Percentiles rank a stretch among this genome's conserved stretches.
These are phyloP conservation scores for Sisymbrium altissimum DNA, from an alignment of 345 rosid species.

Conservation along the genomic window DNA sequence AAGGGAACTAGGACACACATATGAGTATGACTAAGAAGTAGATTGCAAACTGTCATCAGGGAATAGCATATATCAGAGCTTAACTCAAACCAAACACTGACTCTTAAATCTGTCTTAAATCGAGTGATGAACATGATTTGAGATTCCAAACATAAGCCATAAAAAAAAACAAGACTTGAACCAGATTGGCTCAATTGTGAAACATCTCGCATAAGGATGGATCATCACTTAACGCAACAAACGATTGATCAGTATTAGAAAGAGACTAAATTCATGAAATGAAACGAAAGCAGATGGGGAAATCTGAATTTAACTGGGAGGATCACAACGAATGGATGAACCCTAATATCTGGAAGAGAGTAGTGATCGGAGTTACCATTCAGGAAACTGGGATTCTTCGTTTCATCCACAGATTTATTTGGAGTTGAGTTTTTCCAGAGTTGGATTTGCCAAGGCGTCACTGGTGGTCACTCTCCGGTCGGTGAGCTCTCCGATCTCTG, in stretches of 20 bases:
- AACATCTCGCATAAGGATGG: too few relatives aligned
- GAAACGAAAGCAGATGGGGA: too few relatives aligned
- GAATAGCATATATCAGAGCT: not conserved
- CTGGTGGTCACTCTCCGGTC: slow-evolving; percentile 2
- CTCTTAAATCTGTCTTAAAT: too few relatives aligned
- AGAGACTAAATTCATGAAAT: too few relatives aligned
- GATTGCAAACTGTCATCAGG: not conserved
- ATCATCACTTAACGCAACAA: too few relatives aligned
- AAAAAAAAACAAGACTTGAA: too few relatives aligned
- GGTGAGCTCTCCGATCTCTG: slow-evolving; percentile 15
- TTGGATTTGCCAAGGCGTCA: not conserved
- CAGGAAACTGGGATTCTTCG: not conserved
- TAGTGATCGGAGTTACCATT: slow-evolving; percentile 16
- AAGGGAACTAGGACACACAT: too few relatives aligned
- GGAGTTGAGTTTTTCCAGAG: not conserved
- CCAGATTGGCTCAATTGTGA: too few relatives aligned
- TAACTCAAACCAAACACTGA: not conserved
- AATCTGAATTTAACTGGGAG: too few relatives aligned
- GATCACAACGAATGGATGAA: not conserved
- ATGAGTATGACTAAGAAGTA: not conserved
- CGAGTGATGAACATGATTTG: too few relatives aligned
- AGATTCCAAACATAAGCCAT: too few relatives aligned
- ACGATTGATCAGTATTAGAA: too few relatives aligned
- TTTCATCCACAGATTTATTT: slow-evolving; percentile 12
- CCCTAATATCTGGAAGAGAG: slow-evolving; percentile 19